phyloP scores from a whole-genome alignment of 805 yeast species.

The Wickerhamiella allomyrinae region DNA sequence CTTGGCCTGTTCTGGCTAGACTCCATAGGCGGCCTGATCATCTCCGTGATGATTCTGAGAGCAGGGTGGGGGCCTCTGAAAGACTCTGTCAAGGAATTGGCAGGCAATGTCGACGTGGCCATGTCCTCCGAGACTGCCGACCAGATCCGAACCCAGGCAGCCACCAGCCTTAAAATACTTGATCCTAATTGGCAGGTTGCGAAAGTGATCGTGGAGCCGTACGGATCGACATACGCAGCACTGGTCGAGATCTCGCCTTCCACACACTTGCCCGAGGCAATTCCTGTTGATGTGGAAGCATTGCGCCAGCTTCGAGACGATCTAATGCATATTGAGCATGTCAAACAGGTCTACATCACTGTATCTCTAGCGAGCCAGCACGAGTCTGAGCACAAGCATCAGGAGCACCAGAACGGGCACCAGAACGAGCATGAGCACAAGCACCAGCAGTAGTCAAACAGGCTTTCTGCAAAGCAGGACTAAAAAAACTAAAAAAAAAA shows the following conservation, averaged over 20 bases:
- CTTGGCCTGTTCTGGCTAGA: slow-evolving; percentile 74
- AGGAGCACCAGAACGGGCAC: no score
- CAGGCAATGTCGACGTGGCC: slow-evolving; percentile 36
- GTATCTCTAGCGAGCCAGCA: no score
- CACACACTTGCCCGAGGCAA: not conserved
- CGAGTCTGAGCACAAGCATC: no score
- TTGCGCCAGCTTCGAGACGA: slow-evolving; percentile 10
- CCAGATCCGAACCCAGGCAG: slow-evolving; percentile 9
- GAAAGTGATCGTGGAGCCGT: slow-evolving; percentile 14
- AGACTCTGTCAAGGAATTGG: slow-evolving; percentile 56
- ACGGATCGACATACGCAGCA: slow-evolving; percentile 19
- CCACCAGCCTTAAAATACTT: slow-evolving; percentile 2
- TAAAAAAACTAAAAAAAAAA: no score
- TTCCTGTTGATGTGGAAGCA: not conserved
- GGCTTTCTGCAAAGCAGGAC: no score
- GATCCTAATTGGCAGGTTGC: slow-evolving; percentile 11
- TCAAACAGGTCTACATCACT: slow-evolving; percentile 16
- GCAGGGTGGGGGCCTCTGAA: slow-evolving; percentile 72
- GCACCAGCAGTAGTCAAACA: no score
- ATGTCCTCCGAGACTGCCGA: slow-evolving; percentile 10
- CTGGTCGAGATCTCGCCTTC: slow-evolving; percentile 7
- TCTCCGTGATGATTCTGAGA: slow-evolving; percentile 63
- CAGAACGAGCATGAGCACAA: no score
- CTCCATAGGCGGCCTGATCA: slow-evolving; percentile 81
- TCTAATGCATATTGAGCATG: slow-evolving; percentile 12